Evolutionary conservation across 257 asterid genomes (phyloP).

Genomic region (Solanum virginianum): DNA sequence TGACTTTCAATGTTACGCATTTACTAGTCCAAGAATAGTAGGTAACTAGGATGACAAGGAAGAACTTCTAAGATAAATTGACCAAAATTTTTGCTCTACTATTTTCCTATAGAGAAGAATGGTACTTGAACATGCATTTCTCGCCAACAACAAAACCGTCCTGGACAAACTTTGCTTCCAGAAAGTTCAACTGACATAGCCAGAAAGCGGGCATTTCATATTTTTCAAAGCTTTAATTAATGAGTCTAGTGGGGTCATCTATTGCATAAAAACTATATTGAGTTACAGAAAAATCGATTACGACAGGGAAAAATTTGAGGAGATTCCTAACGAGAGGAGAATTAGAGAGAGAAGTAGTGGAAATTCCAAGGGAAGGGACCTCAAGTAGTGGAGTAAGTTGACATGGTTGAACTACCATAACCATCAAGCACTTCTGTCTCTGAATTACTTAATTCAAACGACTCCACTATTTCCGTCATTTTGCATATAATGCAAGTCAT

Average conservation of each 20-base stretch:
- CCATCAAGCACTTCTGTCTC: background rate
- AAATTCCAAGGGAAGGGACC: background rate
- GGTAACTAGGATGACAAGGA: background rate
- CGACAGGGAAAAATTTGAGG: background rate
- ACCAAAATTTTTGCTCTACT: background rate
- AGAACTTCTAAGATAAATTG: background rate
- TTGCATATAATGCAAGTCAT: background rate
- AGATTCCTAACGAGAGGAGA: background rate
- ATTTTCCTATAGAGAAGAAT: background rate
- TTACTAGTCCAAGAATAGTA: background rate
- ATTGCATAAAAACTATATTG: background rate
- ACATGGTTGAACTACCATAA: background rate
- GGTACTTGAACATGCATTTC: background rate
- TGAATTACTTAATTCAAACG: background rate
- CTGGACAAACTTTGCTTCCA: background rate
- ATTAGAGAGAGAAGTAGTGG: background rate
- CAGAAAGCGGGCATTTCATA: background rate
- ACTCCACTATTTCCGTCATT: background rate
- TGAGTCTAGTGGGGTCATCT: background rate
- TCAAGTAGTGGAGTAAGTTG: background rate
- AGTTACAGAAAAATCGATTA: background rate
- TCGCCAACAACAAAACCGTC: background rate
- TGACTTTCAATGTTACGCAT: background rate
- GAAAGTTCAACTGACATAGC: background rate
- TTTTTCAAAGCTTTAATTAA: background rate